Conservation (phyloP, 1,139 yeast genomes). For the Magnusiomyces sp. region DNA sequence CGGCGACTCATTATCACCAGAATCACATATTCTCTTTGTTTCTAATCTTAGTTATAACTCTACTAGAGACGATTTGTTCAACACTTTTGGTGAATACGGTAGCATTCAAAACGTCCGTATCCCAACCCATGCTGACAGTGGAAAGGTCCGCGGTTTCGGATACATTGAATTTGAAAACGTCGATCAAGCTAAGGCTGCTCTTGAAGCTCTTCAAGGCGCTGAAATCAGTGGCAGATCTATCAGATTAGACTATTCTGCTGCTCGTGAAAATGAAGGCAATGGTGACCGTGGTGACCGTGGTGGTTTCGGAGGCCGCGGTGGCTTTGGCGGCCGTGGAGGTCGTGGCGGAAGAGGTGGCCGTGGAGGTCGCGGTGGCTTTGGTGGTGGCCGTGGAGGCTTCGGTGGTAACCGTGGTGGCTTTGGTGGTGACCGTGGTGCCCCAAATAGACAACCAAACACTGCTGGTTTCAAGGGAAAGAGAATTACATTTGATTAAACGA, state of each 20-base stretch:
- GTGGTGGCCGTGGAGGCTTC: constrained; percentile 22
- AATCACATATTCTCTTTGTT: constrained; percentile 82
- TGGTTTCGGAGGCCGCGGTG: constrained; percentile 28
- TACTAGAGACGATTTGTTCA: constrained; percentile 66
- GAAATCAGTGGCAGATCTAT: constrained; percentile 87
- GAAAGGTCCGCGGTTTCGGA: constrained; percentile 98
- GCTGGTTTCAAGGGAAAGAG: constrained; percentile 33
- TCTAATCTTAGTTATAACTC: constrained; percentile 93
- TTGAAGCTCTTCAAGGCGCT: constrained; percentile 82
- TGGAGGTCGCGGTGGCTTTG: constrained; percentile 24
- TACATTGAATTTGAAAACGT: constrained; percentile 82
- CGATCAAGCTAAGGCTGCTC: constrained; percentile 87
- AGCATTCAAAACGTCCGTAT: constrained; percentile 79
- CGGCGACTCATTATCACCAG: constrained; percentile 24
- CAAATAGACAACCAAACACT: constrained; percentile 21
- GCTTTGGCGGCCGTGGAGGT: constrained; percentile 41
- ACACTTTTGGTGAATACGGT: constrained; percentile 69
- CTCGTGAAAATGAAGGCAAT: constrained; percentile 51
- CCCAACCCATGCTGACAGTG: constrained; percentile 98
- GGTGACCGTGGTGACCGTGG: constrained; percentile 38
- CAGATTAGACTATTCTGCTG: constrained; percentile 90
- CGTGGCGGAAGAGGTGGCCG: constrained; percentile 27
- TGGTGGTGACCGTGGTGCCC: constrained; percentile 13
- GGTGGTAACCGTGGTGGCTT: constrained; percentile 1
- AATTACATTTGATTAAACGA: constrained; percentile 29